Evolutionary conservation across 192 early-diverging fungal species (phyloP), one percentile per base, ranked within the genome.

Genomic region (Linnemannia elongata): DNA sequence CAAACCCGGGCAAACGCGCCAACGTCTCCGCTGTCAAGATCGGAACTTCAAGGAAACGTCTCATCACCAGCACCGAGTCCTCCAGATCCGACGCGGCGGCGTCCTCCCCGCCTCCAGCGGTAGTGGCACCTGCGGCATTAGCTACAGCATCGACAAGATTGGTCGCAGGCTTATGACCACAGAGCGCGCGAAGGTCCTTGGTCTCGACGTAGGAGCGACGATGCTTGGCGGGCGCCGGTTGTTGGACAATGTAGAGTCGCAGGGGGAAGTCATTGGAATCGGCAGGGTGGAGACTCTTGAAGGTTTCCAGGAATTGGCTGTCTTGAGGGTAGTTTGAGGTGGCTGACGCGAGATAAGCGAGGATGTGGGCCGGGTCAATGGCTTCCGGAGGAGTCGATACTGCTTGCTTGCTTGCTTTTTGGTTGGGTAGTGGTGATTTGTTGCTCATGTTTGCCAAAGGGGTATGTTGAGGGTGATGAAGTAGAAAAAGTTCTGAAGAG

Each of bases 201-300:
- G 72, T 70, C 42, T 79, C 78, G 39, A 79, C 49, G 39, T 72
- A 79, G 12, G 69, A 42, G 0, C 78, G 41, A 3, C 78, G 78
- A 8, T 72, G 78, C 36, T 72, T 79, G 6, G 70, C 70, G 6
- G 78, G 70, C 4, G 36, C 52, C 35, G 78, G 78, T 17, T 79
- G 78, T 39, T 72, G 78, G 69, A 79, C 69, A 6, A 79, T 79
- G 38, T 79, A 75, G 44, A 75, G 35, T 7, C 74, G 74, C 12
- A 57, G 70, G 22, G 70, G 60, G 3, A 2, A 3, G 0, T 66
- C 60, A 30, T 27, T 33, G 30, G 30, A 66, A 18, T 52, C 22
- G 60, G 60, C 8, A n/a, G 57, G 57, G n/a, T 60, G 57, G 27
- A 66, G 30, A 15, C 60, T 33, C 0, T 66, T 10, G 27, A 66